Evolutionary conservation across 345 rosid species (phyloP), one percentile per base, ranked within the genome.

Genomic region (Populus tremula): DNA sequence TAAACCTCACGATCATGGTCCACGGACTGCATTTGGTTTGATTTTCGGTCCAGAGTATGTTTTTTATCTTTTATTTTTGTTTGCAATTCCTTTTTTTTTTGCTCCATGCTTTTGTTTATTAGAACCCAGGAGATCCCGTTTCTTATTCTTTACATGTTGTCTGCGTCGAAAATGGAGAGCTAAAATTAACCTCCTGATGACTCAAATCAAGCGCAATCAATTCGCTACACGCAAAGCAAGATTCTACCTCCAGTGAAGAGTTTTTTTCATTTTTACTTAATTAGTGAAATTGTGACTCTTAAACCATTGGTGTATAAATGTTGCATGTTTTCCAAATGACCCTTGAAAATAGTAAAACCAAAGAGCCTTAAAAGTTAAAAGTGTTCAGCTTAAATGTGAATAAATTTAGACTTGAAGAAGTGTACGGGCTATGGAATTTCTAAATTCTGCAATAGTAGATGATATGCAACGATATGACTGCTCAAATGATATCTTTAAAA

Each of bases 21-120:
- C 38, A 3, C 41, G 9, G 25, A 67, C 43, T 36, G 27, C 70
- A 18, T 69, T 69, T 43, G 72, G 72, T 69, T 69, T 43, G 53
- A 45, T 69, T 69, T 69, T 69, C 54, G 72, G 72, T 43, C 80
- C 72, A 59, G 80, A 71, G 80, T 77, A 77, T 8, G 68, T 25
- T 64, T 20, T 53, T 49, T 76, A 16, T 38, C 45, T 41, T 65
- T 65, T 5, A 6, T 9, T 67, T 36, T 18, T 20, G 10, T 38
- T 67, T 21, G 5, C 71, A 21, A 31, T 16, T 16, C 38, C 38
- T 1, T n/a, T n/a, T 39, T 45, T 0, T 25, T 33, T 33, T 33
- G 0, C 36, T 33, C 14, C 13, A 13, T 66, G 17, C 31, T 63
- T 36, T 1, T 67, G 43, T 20, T 38, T 20, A 3, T 20, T 47